phyloP scores from a whole-genome alignment of 441 rosid genomes.

The Geranium incanum region DNA sequence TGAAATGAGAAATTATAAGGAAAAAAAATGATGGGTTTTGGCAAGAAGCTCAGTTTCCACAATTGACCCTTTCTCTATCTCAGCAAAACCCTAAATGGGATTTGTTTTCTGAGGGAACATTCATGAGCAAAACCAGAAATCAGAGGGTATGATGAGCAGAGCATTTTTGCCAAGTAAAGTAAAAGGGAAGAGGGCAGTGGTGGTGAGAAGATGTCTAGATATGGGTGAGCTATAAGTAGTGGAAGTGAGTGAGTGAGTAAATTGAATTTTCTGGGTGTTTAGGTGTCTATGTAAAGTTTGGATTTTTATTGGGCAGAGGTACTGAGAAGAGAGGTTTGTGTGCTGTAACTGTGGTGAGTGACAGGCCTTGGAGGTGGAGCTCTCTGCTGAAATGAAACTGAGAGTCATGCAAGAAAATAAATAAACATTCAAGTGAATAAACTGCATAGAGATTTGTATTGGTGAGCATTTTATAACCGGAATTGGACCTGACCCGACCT shows the following conservation, averaged over 20 bases:
- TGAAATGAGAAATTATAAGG: not conserved
- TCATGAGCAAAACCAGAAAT: not conserved
- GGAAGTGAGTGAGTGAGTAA: not conserved
- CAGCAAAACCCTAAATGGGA: not conserved
- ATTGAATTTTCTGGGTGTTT: too few species aligned
- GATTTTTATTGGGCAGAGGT: slow-evolving; percentile 23
- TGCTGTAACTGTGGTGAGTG: too few species aligned
- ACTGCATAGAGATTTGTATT: too few species aligned
- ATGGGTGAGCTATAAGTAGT: not conserved
- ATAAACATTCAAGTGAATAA: too few species aligned
- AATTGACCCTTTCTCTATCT: not conserved
- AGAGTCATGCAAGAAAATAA: too few species aligned
- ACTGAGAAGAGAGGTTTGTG: too few species aligned
- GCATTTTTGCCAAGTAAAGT: not conserved
- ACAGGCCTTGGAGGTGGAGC: too few species aligned
- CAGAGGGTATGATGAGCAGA: not conserved
- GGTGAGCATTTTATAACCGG: too few species aligned
- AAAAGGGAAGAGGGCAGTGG: not conserved
- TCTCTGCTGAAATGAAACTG: too few species aligned
- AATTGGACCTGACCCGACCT: too few species aligned
- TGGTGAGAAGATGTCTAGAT: not conserved
- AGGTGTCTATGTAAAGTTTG: slow-evolving; percentile 19
- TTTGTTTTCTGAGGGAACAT: not conserved
- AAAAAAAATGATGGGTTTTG: slow-evolving; percentile 14
- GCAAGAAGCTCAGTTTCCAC: slow-evolving; percentile 24